Percentiles rank a stretch among this genome's conserved stretches.
Evolutionary conservation across 768 basidiomycete genomes (phyloP).

Genomic region (Lactarius hatsudake): DNA sequence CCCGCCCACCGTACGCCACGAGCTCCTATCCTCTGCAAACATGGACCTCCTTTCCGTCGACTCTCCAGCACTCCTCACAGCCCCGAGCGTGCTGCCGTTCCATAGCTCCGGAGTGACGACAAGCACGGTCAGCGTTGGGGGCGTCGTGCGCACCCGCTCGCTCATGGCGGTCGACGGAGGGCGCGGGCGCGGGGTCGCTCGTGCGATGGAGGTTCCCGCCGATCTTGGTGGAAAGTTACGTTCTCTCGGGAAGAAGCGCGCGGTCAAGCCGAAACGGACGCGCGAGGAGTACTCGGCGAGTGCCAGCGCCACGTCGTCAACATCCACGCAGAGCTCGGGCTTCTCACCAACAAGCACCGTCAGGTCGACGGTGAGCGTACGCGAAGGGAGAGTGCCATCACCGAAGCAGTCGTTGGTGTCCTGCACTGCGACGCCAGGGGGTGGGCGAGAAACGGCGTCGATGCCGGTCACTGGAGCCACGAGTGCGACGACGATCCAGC

Average conservation of each 20-base stretch:
- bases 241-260: background rate
- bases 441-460: background rate
- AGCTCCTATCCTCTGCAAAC: constrained; percentile 2
- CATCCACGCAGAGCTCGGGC: background rate
- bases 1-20: constrained; percentile 2
- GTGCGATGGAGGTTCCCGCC: constrained; percentile 19
- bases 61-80: constrained; percentile 25
- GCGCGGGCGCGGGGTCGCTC: constrained; percentile 25
- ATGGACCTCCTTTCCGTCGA: constrained; percentile 19
- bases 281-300: constrained; percentile 6
- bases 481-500: background rate
- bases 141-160: constrained; percentile 27
- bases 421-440: background rate
- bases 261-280: background rate
- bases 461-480: background rate
- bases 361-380: constrained; percentile 17
- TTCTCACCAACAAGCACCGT: constrained; percentile 1
- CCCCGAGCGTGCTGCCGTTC: constrained; percentile 24
- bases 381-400: background rate
- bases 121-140: constrained; percentile 26
- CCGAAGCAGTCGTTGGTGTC: constrained; percentile 1
- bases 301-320: background rate
- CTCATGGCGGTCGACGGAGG: constrained; percentile 19
- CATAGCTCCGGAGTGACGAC: constrained; percentile 26
- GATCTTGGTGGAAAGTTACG: background rate